Evolutionary conservation across 1,139 yeast species (phyloP).

Genomic region (Arxiozyma slooffiae): DNA sequence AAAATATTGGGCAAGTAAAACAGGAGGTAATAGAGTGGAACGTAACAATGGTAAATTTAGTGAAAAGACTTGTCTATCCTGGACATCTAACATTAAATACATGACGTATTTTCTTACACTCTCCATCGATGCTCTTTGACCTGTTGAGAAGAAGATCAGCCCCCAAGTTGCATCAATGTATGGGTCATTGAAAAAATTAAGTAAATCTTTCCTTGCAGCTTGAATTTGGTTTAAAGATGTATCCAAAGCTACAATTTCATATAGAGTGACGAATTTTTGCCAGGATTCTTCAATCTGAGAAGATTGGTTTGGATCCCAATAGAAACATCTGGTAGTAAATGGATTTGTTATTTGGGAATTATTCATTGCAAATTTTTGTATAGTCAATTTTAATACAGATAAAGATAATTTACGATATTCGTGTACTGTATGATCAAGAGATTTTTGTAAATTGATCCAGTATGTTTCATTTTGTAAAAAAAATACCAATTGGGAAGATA

Average conservation of each 20-base stretch:
- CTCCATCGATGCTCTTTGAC: conserved; percentile 70
- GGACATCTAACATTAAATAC: conserved; percentile 45
- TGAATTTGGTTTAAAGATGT: conserved; percentile 80
- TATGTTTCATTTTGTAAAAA: conserved; percentile 37
- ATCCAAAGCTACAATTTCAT: conserved; percentile 75
- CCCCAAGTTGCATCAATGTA: conserved; percentile 66
- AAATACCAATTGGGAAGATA: conserved; percentile 29
- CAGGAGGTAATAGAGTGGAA: conserved; percentile 48
- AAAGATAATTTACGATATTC: conserved; percentile 67
- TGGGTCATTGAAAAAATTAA: conserved; percentile 43
- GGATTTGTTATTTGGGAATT: conserved; percentile 14
- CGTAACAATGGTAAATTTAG: conserved; percentile 39
- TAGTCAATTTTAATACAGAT: conserved; percentile 54
- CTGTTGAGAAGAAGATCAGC: conserved; percentile 60
- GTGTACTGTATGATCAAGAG: conserved; percentile 48
- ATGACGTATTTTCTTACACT: conserved; percentile 62
- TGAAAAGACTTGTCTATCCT: conserved; percentile 41
- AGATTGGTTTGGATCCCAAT: conserved; percentile 37
- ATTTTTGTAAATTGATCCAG: conserved; percentile 52
- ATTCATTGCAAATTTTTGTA: conserved; percentile 32
- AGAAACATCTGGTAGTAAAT: conserved; percentile 37
- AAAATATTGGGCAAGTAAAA: conserved; percentile 59
- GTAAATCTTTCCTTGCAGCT: conserved; percentile 62
- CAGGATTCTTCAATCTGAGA: conserved; percentile 43
- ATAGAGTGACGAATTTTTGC: conserved; percentile 63